Base-by-base conservation (phyloP, 352 stramenopile genomes). In the Thalassiosira delicatula region DNA sequence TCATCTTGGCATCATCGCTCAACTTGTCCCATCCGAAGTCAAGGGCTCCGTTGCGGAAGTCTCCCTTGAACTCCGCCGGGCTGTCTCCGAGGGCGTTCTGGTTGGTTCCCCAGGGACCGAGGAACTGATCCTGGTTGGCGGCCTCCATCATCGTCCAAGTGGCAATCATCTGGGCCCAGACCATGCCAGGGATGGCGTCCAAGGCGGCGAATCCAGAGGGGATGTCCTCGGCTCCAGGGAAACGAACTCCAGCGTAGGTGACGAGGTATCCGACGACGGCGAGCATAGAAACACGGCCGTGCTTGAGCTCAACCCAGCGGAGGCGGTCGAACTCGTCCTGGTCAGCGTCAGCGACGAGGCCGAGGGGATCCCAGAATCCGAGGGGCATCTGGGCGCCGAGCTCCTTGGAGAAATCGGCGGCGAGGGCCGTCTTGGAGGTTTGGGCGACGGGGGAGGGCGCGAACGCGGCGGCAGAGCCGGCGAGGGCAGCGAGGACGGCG, bases 261-360 rank as follows among this genome's bases (percentile, higher is more conserved):
- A 42, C 35, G 12, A 42, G 35, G 35, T 42, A 42, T 42, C 90
- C 90, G 21, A 90, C 69, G 70, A 93, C 87, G 25, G 91, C 91
- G 59, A 93, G 84, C 91, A 94, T 84, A 57, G 69, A 81, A 30
- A 87, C 69, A 66, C 91, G 90, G 21, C 90, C 89, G 63, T 95
- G 89, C 84, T 95, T 95, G 40, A 94, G 68, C 76, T 95, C 92
- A 30, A 87, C 63, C 90, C 90, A 94, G 60, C 90, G 90, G 77
- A 42, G 35, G 12, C 35, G 35, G 35, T 42, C 35, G 12, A 42
- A 42, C 35, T 42, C 35, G 21, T 46, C 29, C 19, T 25, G 32
- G 60, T 42, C 60, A 21, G 69, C 69, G 51, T 37, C 69, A 32
- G 53, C 42, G 8, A 35, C 35, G 21, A 57, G 23, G 60, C 14